These are phyloP conservation scores for Globisporangium parvum DNA, from an alignment of 352 stramenopile species.

Conservation along the genomic window DNA sequence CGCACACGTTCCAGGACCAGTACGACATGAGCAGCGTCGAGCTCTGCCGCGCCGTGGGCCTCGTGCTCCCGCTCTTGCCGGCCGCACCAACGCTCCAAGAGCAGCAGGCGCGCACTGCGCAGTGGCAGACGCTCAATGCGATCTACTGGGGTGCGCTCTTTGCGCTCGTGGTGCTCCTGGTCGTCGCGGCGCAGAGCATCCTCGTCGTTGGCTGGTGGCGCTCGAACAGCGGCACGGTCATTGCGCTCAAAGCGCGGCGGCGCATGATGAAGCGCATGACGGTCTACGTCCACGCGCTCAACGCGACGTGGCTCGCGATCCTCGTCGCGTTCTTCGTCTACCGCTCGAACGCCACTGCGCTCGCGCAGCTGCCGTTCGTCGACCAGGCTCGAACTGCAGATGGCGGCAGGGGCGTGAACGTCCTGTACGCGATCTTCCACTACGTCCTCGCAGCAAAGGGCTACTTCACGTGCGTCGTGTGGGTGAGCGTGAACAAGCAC, in stretches of 20 bases:
- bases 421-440: constrained; percentile 44
- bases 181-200: constrained; percentile 49
- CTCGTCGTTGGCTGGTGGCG: constrained; percentile 69
- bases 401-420: constrained; percentile 16
- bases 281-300: constrained; percentile 64
- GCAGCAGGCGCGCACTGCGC: constrained; percentile 19
- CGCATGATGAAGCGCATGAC: constrained; percentile 75
- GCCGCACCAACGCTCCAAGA: constrained; percentile 17
- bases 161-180: constrained; percentile 47
- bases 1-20: constrained; percentile 20
- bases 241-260: constrained; percentile 55
- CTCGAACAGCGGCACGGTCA: constrained; percentile 71
- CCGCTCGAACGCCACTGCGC: constrained; percentile 32
- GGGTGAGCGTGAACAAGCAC: constrained; percentile 59
- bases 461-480: constrained; percentile 58
- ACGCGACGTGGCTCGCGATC: constrained; percentile 54
- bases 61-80: constrained; percentile 46
- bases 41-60: constrained; percentile 40
- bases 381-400: constrained; percentile 1
- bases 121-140: constrained; percentile 60
- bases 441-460: constrained; percentile 59
- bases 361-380: constrained; percentile 25
- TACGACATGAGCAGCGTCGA: constrained; percentile 40
- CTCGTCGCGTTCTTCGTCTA: constrained; percentile 62
- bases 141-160: constrained; percentile 56